Conservation (phyloP, 768 basidiomycete genomes). For the Mycena amicta region DNA sequence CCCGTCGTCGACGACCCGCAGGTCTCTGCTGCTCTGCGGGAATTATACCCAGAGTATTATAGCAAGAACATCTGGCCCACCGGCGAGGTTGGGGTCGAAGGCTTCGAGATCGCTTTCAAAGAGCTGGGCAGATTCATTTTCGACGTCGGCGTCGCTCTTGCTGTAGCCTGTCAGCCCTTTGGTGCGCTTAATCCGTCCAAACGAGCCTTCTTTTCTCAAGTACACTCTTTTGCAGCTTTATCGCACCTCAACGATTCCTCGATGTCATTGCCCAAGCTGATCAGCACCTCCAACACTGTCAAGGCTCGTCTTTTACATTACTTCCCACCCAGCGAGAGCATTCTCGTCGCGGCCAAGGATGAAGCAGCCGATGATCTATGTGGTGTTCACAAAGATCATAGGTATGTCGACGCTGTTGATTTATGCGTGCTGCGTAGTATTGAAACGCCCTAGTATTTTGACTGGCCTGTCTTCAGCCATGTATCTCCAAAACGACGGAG, state of each 20-base stretch:
- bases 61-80: slow-evolving; percentile 86
- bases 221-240: slow-evolving; percentile 48
- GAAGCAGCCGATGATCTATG: slow-evolving; percentile 88
- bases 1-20: slow-evolving; percentile 68
- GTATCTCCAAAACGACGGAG: slow-evolving; percentile 62
- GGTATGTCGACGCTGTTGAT: too few relatives aligned
- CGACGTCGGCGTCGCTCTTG: slow-evolving; percentile 78
- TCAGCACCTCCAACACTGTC: slow-evolving; percentile 76
- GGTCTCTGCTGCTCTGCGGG: slow-evolving; percentile 57
- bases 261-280: slow-evolving; percentile 70
- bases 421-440: too few relatives aligned
- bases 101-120: slow-evolving; percentile 89
- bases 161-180: slow-evolving; percentile 88
- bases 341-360: slow-evolving; percentile 46
- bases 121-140: slow-evolving; percentile 82
- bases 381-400: slow-evolving; percentile 94
- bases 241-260: slow-evolving; percentile 66
- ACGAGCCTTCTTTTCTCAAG: too few relatives aligned
- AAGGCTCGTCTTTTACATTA: slow-evolving; percentile 97
- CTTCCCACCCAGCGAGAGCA: slow-evolving; percentile 66
- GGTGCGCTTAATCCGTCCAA: slow-evolving; percentile 46
- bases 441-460: too few relatives aligned
- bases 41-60: slow-evolving; percentile 81
- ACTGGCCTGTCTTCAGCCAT: slow-evolving; percentile 97
- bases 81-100: slow-evolving; percentile 60